Evolutionary conservation across 2,329 filamentous ascomycete species (phyloP), one percentile per base, ranked within the genome.

Genomic region (Fusarium robinianum): DNA sequence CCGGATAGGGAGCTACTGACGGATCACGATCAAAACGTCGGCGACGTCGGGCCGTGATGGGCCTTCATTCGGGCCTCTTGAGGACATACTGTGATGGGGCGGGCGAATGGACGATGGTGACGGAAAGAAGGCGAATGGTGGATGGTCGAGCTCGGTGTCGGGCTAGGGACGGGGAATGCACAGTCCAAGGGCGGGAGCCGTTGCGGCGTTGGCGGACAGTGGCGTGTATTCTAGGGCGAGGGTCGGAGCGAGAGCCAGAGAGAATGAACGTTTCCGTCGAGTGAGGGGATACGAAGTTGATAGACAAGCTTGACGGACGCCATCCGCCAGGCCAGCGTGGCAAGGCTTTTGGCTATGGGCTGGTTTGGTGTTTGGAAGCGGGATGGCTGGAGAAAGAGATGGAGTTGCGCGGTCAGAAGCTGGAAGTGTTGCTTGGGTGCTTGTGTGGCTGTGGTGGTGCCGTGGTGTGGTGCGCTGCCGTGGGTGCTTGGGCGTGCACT

Each of bases 21-120:
- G 85, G 61, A 88, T 85, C 57, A 88, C 85, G 55, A 88, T 67
- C 58, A 88, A 71, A 41, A 83, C 79, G 60, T 87, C 83, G 66
- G 85, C 85, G 53, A 80, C 73, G 18, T 83, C 80, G 61, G 81
- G 83, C 66, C 72, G 76, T 51, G 63, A 52, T 35, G 63, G 67
- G 41, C 63, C 58, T 39, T 71, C 67, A 44, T 54, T 63, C 37
- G 66, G 57, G 43, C 57, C 58, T 62, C 67, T 69, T 48, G 72
- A 67, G 58, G 75, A 73, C 76, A 76, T 75, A 53, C 48, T 67
- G 46, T 16, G 40, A 52, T 57, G 45, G 22, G 53, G 46, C 49
- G 43, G 47, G 46, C 47, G n/a, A n/a, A n/a, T n/a, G n/a, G 49
- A 22, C 34, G 41, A 55, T 43, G 49, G 37, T 39, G 36, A 34